These are phyloP conservation scores for Scheffersomyces lignicola DNA, from an alignment of 1,139 yeast genomes.

Conservation along the genomic window DNA sequence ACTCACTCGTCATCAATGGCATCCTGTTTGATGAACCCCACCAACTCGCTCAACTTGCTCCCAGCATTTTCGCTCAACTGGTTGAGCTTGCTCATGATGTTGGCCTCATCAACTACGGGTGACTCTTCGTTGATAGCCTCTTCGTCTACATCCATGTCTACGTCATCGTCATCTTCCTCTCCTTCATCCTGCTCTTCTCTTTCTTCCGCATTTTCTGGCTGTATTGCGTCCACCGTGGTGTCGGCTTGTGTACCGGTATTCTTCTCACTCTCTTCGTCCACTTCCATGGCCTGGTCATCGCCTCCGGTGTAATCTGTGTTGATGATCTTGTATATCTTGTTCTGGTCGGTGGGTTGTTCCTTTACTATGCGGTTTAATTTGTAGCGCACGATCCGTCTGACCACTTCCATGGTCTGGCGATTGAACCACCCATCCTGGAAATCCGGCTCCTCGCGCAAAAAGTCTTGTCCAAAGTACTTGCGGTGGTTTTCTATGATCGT, in stretches of 20 bases:
- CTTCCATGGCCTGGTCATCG: slow-evolving; percentile 27
- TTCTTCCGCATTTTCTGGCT: slow-evolving; percentile 20
- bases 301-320: slow-evolving; percentile 37
- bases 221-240: slow-evolving; percentile 19
- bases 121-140: slow-evolving; percentile 12
- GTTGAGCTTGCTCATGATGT: slow-evolving; percentile 33
- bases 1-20: slow-evolving; percentile 10
- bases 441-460: slow-evolving; percentile 43
- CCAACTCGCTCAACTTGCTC: slow-evolving; percentile 35
- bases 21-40: slow-evolving; percentile 52
- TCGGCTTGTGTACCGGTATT: slow-evolving; percentile 19
- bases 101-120: slow-evolving; percentile 11
- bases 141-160: slow-evolving; percentile 15
- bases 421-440: slow-evolving; percentile 76
- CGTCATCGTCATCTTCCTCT: slow-evolving; percentile 13
- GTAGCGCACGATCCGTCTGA: slow-evolving; percentile 70
- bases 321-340: slow-evolving; percentile 45
- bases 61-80: slow-evolving; percentile 38
- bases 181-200: slow-evolving; percentile 19
- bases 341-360: slow-evolving; percentile 41
- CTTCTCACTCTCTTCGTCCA: slow-evolving; percentile 19
- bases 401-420: slow-evolving; percentile 57
- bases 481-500: slow-evolving; percentile 42
- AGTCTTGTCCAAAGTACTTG: slow-evolving; percentile 37
- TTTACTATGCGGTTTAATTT: slow-evolving; percentile 59